phyloP scores from a whole-genome alignment of 257 asterid genomes.

The Scutellaria barbata region DNA sequence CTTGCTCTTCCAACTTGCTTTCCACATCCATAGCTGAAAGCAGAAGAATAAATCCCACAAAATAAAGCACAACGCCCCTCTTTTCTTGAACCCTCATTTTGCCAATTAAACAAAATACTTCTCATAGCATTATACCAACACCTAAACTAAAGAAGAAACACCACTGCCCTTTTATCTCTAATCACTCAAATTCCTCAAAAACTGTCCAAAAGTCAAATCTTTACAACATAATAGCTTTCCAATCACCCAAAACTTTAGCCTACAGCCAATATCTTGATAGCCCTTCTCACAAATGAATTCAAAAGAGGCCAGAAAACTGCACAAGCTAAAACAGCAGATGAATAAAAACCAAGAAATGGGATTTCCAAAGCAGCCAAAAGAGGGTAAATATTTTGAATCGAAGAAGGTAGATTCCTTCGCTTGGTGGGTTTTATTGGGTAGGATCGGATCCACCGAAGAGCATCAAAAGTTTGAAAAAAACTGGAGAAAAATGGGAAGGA shows the following conservation, averaged over 20 bases:
- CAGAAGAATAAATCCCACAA: constrained; percentile 50
- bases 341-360: constrained; percentile 31
- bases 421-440: constrained; percentile 35
- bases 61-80: constrained; percentile 41
- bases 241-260: constrained; percentile 34
- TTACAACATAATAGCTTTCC: constrained; percentile 38
- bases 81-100: constrained; percentile 53
- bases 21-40: constrained; percentile 46
- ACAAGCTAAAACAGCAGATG: constrained; percentile 15
- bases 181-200: constrained; percentile 36
- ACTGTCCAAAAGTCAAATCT: constrained; percentile 43
- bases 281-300: constrained; percentile 33
- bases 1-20: constrained; percentile 49
- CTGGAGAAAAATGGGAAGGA: too few species aligned
- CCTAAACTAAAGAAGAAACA: constrained; percentile 25
- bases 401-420: constrained; percentile 18
- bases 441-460: constrained; percentile 48
- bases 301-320: constrained; percentile 37
- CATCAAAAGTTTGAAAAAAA: constrained; percentile 36
- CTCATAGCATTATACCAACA: constrained; percentile 47
- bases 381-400: constrained; percentile 27
- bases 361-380: constrained; percentile 10
- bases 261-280: constrained; percentile 25
- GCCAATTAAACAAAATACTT: constrained; percentile 36
- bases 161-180: constrained; percentile 27